These are phyloP conservation scores for Trichosporon inkin DNA, from an alignment of 1,284 basidiomycete species.

Conservation along the genomic window DNA sequence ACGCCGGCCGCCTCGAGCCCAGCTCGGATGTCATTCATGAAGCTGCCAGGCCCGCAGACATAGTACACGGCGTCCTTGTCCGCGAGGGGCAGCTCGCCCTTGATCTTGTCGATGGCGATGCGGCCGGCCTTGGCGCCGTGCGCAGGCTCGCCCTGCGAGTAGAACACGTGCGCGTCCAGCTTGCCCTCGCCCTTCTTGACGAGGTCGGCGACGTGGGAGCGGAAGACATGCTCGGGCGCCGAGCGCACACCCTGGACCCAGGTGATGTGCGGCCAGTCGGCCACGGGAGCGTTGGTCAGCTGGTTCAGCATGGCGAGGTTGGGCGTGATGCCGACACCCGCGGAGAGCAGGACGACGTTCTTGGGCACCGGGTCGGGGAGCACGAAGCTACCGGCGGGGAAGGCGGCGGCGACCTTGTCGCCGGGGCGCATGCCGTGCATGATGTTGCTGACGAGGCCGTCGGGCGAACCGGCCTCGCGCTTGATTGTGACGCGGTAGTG, in stretches of 20 bases:
- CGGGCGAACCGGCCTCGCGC: slow-evolving; percentile 25
- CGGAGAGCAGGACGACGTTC: slow-evolving; percentile 39
- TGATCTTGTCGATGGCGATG: slow-evolving; percentile 21
- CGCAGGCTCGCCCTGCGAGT: slow-evolving; percentile 16
- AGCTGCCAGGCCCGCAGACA: slow-evolving; percentile 35
- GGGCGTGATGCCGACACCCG: slow-evolving; percentile 40
- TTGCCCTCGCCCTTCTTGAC: slow-evolving; percentile 22
- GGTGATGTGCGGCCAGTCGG: slow-evolving; percentile 19
- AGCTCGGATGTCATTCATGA: slow-evolving; percentile 27
- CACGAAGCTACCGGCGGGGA: slow-evolving; percentile 36
- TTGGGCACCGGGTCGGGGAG: slow-evolving; percentile 26
- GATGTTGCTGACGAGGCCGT: slow-evolving; percentile 17
- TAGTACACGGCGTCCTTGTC: slow-evolving; percentile 31
- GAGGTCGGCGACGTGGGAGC: slow-evolving; percentile 20
- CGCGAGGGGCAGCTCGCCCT: slow-evolving; percentile 24
- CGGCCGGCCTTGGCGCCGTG: slow-evolving; percentile 15
- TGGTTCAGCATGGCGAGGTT: slow-evolving; percentile 40
- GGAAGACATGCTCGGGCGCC: slow-evolving; percentile 22
- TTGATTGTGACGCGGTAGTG: slow-evolving; percentile 40
- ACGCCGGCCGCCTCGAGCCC: slow-evolving; percentile 27
- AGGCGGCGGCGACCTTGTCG: slow-evolving; percentile 28
- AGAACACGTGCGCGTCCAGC: slow-evolving; percentile 26
- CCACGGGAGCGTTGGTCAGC: background rate
- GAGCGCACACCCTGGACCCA: slow-evolving; percentile 25
- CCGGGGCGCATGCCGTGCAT: slow-evolving; percentile 35